Conservation (phyloP, 306 rosid species). For the Canavalia ensiformis region DNA sequence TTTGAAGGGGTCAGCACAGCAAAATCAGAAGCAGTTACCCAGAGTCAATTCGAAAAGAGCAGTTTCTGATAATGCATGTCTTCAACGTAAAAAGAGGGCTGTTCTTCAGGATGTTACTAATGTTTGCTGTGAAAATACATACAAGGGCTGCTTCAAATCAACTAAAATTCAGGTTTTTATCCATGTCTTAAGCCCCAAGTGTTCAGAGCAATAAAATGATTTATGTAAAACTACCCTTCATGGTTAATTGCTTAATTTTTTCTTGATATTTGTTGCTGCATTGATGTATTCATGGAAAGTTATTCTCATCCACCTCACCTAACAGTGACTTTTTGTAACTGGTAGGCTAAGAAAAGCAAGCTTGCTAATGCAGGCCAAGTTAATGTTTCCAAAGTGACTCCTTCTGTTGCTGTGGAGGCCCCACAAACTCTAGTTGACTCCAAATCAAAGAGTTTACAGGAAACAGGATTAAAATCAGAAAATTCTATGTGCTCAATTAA, state of each 20-base stretch:
- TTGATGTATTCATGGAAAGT: constrained; percentile 35
- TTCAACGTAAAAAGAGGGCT: constrained; percentile 67
- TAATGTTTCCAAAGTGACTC: constrained; percentile 53
- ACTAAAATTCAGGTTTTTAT: constrained; percentile 70
- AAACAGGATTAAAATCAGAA: constrained; percentile 53
- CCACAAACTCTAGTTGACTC: constrained; percentile 48
- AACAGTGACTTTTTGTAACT: constrained; percentile 38
- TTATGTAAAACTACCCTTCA: not conserved
- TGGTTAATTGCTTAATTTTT: constrained; percentile 25
- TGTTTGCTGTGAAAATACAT: constrained; percentile 55
- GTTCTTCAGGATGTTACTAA: constrained; percentile 82
- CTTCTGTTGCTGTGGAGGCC: constrained; percentile 44
- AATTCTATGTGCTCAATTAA: constrained; percentile 47
- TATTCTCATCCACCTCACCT: constrained; percentile 7
- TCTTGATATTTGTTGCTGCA: constrained; percentile 37
- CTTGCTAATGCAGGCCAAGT: constrained; percentile 48
- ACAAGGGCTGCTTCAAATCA: constrained; percentile 39
- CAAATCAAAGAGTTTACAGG: constrained; percentile 45
- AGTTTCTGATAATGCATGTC: constrained; percentile 48
- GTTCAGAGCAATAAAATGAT: not conserved
- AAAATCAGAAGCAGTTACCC: constrained; percentile 53
- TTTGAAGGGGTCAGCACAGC: constrained; percentile 51
- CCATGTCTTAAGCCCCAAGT: constrained; percentile 4
- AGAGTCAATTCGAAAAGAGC: constrained; percentile 59
- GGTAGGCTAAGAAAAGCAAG: constrained; percentile 69